Base-by-base conservation (phyloP, 768 basidiomycete species). In the Neoboletus magnificus region DNA sequence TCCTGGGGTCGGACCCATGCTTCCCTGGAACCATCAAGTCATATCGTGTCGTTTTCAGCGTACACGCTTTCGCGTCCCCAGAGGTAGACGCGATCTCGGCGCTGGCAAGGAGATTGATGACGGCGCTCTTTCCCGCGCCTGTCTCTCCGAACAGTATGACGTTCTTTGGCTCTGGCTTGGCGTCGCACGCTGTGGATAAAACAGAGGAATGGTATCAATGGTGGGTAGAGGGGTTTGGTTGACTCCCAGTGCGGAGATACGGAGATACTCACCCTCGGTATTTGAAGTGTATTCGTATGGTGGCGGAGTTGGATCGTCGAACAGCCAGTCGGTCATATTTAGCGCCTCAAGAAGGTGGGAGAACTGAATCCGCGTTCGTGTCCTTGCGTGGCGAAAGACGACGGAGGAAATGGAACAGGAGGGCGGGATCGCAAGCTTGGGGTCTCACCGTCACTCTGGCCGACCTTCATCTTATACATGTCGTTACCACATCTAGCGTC, bases 71-170 rank as follows among this genome's bases (percentile, higher is more conserved):
- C 30, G 30, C 32, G 1, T 39, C 32, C 10, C 22, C 16, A 18
- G 55, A 45, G 23, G 37, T 52, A 10, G n/a, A 5, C 1, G 50
- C 50, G 10, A 56, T 18, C 22, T 56, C 32, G 4, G 37, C n/a
- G 13, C 39, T 50, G 13, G 44, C 30, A 1, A 56, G 10, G 37
- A 56, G 44, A 23, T 56, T 52, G 5, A 56, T 22, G 32, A 56
- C 44, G 0, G 55, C 43, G 7, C 50, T 56, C n/a, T 56, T 56
- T 6, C 55, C 50, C 1, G 5, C 55, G 3, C 50, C 55, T 1
- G 55, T 56, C 50, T 56, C 50, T 3, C 55, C 55, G 22, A 56
- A 56, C n/a, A 56, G 8, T n/a, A 56, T 41, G 5, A 56, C 12
- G 18, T 52, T 56, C 16, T 16, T 15, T 0, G 23, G 22, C 2